Percentiles rank a stretch among this genome's conserved stretches.
These are phyloP conservation scores for Neoscytalidium dimidiatum DNA, from an alignment of 2,329 filamentous ascomycete species.

Conservation along the genomic window DNA sequence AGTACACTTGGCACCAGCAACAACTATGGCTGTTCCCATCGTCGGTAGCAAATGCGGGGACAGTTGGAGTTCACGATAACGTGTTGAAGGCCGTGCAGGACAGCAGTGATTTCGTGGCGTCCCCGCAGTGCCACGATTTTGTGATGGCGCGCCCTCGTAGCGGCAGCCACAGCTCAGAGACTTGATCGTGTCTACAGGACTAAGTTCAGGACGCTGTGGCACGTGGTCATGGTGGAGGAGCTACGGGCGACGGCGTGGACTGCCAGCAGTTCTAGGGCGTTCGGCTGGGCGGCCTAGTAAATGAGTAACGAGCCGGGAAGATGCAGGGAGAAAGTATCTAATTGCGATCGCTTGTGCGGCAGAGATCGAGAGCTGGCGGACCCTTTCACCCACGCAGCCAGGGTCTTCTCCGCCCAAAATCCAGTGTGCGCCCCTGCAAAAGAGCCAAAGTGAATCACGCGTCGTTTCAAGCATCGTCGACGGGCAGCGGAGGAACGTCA, in stretches of 20 bases:
- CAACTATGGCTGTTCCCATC: not conserved
- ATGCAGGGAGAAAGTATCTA: constrained; percentile 9
- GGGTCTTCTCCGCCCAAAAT: not conserved
- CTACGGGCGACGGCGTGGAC: not conserved
- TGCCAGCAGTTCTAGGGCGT: constrained; percentile 4
- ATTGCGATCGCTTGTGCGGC: not conserved
- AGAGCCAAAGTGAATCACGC: not conserved
- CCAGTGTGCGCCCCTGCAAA: not conserved
- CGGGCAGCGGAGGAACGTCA: not conserved
- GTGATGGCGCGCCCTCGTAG: not conserved
- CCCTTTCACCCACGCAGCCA: not conserved
- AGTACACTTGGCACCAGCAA: not conserved
- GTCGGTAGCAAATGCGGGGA: not conserved
- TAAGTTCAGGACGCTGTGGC: not conserved
- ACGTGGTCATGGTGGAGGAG: constrained; percentile 1
- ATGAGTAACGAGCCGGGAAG: not conserved
- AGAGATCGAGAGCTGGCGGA: not conserved
- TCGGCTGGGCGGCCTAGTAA: not conserved
- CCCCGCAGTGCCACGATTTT: not conserved
- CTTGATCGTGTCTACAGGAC: not conserved
- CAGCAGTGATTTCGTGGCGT: not conserved
- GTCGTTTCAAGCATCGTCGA: not conserved
- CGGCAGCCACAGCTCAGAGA: not conserved
- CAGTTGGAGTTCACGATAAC: not conserved
- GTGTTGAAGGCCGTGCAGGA: not conserved